These are phyloP conservation scores for Straminergon stramineum DNA, from an alignment of 225 moss, liverwort and hornwort species.

Conservation along the genomic window DNA sequence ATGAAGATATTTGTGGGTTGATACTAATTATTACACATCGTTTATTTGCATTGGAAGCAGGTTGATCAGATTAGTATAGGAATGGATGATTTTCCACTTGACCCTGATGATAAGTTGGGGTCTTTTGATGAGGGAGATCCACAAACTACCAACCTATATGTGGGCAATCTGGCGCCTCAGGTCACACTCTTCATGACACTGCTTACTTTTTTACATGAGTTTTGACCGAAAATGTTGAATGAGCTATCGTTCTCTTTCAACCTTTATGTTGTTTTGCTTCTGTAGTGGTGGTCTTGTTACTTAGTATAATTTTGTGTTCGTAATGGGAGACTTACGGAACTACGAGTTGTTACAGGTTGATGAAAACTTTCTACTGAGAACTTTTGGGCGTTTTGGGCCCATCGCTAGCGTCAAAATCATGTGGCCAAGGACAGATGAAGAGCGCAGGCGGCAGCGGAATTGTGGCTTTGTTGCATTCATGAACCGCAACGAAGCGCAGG, in stretches of 20 bases:
- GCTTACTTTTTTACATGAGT: background rate
- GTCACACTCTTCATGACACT: conserved; percentile 20
- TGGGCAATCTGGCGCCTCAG: conserved; percentile 96
- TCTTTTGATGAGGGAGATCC: conserved; percentile 99
- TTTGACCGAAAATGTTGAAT: background rate
- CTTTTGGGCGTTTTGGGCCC: conserved; percentile 98
- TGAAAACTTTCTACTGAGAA: conserved; percentile 96
- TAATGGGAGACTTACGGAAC: background rate
- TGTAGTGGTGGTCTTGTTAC: background rate
- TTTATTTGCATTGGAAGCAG: conserved; percentile 20
- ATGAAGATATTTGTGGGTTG: background rate
- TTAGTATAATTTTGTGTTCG: background rate
- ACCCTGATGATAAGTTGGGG: conserved; percentile 90
- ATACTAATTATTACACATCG: background rate
- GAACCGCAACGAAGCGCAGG: conserved; percentile 96
- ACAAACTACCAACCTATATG: conserved; percentile 97
- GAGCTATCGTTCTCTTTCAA: background rate
- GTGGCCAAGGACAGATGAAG: conserved; percentile 99
- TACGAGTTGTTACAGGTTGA: conserved; percentile 68
- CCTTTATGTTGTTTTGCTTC: background rate
- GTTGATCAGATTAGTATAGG: conserved; percentile 57
- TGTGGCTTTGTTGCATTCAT: conserved; percentile 99
- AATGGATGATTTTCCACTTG: conserved; percentile 81
- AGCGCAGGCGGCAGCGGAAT: conserved; percentile 95
- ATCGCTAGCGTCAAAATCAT: conserved; percentile 99